These are phyloP conservation scores for Penicillium hordei DNA, from an alignment of 2,329 filamentous ascomycete genomes.

Conservation along the genomic window DNA sequence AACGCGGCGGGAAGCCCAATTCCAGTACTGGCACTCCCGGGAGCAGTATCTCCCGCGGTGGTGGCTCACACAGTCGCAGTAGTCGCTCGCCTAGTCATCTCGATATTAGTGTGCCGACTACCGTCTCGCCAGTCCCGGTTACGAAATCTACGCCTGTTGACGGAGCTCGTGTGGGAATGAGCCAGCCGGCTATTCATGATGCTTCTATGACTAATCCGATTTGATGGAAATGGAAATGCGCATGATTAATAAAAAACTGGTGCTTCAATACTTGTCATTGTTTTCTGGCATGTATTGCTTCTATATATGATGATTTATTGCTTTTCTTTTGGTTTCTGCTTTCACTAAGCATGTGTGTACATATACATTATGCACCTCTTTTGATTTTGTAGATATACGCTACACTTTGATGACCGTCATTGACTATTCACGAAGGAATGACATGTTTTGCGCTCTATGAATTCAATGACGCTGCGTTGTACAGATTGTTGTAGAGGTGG, in stretches of 20 bases:
- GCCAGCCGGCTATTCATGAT: constrained; percentile 29
- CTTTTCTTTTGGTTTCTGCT: neutral
- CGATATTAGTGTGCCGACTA: constrained; percentile 24
- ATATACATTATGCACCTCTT: neutral
- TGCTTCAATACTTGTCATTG: neutral
- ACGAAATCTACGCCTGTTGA: constrained; percentile 18
- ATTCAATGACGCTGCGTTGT: neutral
- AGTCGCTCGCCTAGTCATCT: constrained; percentile 28
- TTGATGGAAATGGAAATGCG: constrained; percentile 19
- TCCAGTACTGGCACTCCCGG: constrained; percentile 32
- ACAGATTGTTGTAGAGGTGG: neutral
- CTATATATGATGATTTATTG: neutral
- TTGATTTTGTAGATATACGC: neutral
- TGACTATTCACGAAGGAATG: neutral
- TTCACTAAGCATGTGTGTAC: neutral
- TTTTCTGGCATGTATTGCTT: too few species aligned
- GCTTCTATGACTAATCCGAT: constrained; percentile 39
- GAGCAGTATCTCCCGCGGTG: constrained; percentile 29
- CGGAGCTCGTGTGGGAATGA: neutral
- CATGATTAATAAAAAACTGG: constrained; percentile 9
- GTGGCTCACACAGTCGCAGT: constrained; percentile 34
- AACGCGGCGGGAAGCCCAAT: constrained; percentile 57
- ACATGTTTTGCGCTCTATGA: neutral
- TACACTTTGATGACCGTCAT: neutral
- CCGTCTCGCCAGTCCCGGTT: constrained; percentile 21